Base-by-base conservation (phyloP, 306 rosid species). In the Quercus engelmannii region DNA sequence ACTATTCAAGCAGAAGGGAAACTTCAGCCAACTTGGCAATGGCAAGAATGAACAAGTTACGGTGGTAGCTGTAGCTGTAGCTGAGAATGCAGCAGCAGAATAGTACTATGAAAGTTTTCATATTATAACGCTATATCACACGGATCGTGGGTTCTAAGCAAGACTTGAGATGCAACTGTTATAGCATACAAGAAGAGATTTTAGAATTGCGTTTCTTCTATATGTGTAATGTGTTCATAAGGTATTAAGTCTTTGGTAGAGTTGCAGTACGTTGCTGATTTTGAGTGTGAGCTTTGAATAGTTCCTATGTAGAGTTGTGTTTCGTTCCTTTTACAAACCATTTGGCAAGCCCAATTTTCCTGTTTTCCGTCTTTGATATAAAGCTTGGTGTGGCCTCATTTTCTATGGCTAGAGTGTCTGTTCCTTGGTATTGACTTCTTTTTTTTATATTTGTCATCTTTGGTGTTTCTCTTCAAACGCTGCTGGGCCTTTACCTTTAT, bases 1-100 rank as follows among this genome's bases (percentile, higher is more conserved):
- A 78, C 93, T 96, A 77, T 96, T 93, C 89, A 96, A 86, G 87
- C 89, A 87, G 74, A 96, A 93, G 83, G 99, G 99, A 6, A 88
- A 93, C 86, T 96, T 93, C 89, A 96, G 93, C 86, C 93, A 93
- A 83, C 83, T 96, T 54, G 91, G 76, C 78, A 89, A 83, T 49
- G 54, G 17, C 15, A 13, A 49, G 54, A 49, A 49, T 49, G 54
- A 49, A 49, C 77, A 41, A 77, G 83, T 65, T 28, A 33, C 82
- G 74, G 89, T 7, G 51, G 80, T 74, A 68, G 73, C 88, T 57
- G 15, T 33, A 35, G 25, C 46, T 41, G 71, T 33, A 35, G 25
- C 72, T 10, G 83, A 90, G 89, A 89, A 76, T 76, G 31, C 76
- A n/a, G 76, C 67, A 72, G 63, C 69, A 3, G 82, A 85, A 76